Conservation (phyloP, 805 yeast species). For the Candida maesae region DNA sequence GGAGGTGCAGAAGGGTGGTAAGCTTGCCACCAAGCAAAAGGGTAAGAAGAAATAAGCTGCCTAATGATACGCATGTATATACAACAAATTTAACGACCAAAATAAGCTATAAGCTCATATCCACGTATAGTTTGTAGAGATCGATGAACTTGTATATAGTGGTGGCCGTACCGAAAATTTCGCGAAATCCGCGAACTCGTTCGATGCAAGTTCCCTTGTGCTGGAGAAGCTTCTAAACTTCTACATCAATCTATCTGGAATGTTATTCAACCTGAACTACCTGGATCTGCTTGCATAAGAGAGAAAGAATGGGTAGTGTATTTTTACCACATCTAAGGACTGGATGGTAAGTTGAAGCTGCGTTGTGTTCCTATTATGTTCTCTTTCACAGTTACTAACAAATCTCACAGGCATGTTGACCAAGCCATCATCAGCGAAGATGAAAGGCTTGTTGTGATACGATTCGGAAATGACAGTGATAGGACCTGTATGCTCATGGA, state of each 20-base stretch:
- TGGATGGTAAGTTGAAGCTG: no score
- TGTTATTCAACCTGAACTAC: no score
- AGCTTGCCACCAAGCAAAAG: constrained; percentile 44
- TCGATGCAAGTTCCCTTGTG: neutral
- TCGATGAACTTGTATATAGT: neutral
- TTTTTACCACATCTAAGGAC: constrained; percentile 76
- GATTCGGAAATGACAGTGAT: constrained; percentile 78
- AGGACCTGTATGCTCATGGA: constrained; percentile 87
- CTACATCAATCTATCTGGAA: no score
- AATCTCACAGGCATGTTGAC: constrained; percentile 73
- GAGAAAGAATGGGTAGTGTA: constrained; percentile 62
- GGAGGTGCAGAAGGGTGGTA: constrained; percentile 56
- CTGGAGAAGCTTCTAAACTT: neutral
- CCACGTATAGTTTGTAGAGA: no score
- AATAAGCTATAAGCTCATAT: no score
- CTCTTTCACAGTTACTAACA: constrained; percentile 3
- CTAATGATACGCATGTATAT: neutral
- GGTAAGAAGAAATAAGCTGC: constrained; percentile 34
- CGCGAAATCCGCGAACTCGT: constrained; percentile 2
- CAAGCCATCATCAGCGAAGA: constrained; percentile 88
- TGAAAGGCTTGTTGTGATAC: constrained; percentile 77
- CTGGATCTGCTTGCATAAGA: no score
- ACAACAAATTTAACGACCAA: neutral
- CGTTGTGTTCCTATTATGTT: neutral
- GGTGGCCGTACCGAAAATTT: neutral